Conservation (phyloP, 2,329 filamentous ascomycete species). For the Alternaria panax region DNA sequence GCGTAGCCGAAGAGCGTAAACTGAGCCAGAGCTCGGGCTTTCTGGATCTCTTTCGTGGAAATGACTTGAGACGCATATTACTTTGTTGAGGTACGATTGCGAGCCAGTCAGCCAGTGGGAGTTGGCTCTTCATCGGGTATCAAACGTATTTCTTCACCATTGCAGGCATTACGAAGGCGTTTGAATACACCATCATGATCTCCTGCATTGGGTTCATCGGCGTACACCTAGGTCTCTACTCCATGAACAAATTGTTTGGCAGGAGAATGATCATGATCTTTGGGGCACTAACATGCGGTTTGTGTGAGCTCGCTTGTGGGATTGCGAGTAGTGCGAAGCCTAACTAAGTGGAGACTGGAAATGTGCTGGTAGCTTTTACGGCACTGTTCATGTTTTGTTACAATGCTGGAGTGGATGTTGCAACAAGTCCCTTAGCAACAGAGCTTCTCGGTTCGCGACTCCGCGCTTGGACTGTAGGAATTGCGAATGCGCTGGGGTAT, state of each 20-base stretch:
- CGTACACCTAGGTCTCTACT: constrained; percentile 59
- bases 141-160: constrained; percentile 54
- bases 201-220: constrained; percentile 59
- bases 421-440: constrained; percentile 42
- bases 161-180: constrained; percentile 45
- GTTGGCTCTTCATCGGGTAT: constrained; percentile 62
- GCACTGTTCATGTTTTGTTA: constrained; percentile 49
- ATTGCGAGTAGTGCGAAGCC: constrained; percentile 42
- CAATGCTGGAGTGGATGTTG: constrained; percentile 45
- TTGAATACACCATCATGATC: constrained; percentile 60
- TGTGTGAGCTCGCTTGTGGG: constrained; percentile 57
- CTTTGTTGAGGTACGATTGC: constrained; percentile 60
- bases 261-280: constrained; percentile 58
- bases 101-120: constrained; percentile 55
- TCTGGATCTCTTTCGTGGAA: constrained; percentile 59
- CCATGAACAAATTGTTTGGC: constrained; percentile 58
- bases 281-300: constrained; percentile 54
- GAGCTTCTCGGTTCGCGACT: constrained; percentile 45
- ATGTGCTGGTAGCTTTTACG: constrained; percentile 45
- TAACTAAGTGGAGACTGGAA: constrained; percentile 30
- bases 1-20: constrained; percentile 37
- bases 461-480: constrained; percentile 47
- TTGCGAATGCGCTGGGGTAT: constrained; percentile 45
- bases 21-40: constrained; percentile 62
- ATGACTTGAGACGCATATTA: constrained; percentile 58